Percentiles rank a stretch among this genome's conserved stretches.
Evolutionary conservation across 2,329 filamentous ascomycete genomes (phyloP).

Genomic region (Hypoxylon sp.): DNA sequence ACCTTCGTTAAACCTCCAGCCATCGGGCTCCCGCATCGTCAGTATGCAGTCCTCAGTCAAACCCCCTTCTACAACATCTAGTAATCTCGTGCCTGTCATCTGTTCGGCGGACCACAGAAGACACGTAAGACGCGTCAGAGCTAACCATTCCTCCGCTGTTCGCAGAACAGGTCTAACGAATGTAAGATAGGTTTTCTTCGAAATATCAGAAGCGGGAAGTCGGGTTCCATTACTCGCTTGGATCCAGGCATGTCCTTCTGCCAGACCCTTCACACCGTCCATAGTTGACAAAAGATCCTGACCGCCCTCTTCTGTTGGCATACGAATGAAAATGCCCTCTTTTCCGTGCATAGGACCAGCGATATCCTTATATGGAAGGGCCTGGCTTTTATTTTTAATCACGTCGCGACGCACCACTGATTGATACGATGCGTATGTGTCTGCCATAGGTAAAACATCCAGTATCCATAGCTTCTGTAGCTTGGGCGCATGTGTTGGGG

Average conservation of each 20-base stretch:
- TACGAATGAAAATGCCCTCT: conserved; percentile 19
- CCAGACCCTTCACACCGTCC: conserved; percentile 2
- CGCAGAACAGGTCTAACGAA: not conserved
- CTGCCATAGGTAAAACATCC: conserved; percentile 4
- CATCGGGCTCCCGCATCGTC: conserved; percentile 13
- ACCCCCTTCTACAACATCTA: conserved; percentile 25
- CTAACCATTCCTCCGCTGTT: conserved; percentile 14
- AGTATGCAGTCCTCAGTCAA: conserved; percentile 16
- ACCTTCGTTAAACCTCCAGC: conserved; percentile 1
- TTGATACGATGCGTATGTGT: not conserved
- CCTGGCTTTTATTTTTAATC: conserved; percentile 15
- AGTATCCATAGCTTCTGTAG: conserved; percentile 32
- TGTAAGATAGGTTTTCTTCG: not conserved
- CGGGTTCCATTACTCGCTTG: conserved; percentile 12
- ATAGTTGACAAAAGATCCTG: conserved; percentile 25
- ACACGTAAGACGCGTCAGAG: conserved; percentile 3
- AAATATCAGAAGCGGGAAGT: conserved; percentile 17
- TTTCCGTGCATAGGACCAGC: not conserved
- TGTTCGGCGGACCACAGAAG: conserved; percentile 21
- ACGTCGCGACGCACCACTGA: conserved; percentile 30
- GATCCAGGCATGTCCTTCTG: conserved; percentile 25
- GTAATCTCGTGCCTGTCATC: conserved; percentile 12
- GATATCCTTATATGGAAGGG: conserved; percentile 13
- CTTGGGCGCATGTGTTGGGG: conserved; percentile 8
- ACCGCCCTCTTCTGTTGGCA: conserved; percentile 19